phyloP scores from a whole-genome alignment of 2,329 filamentous ascomycete genomes.

The Xylariaceae sp. region DNA sequence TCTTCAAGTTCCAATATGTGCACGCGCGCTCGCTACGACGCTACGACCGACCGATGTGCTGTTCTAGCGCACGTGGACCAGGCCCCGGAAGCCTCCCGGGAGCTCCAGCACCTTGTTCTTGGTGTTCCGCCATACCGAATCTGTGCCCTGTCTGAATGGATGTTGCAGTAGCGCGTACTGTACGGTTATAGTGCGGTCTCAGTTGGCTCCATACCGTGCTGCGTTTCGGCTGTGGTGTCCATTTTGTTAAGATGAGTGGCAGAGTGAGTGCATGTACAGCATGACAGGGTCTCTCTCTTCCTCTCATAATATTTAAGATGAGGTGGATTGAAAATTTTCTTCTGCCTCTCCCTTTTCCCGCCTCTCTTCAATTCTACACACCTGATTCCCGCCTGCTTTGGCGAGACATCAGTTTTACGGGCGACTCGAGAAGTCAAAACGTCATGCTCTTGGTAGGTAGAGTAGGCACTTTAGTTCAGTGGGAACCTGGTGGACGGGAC shows the following conservation, averaged over 20 bases:
- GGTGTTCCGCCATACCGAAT: constrained; percentile 12
- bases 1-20: no score
- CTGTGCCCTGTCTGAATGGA: constrained; percentile 4
- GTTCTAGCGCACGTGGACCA: constrained; percentile 17
- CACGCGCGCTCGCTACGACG: no score
- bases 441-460: no score
- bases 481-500: constrained; percentile 9
- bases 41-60: constrained; percentile 9
- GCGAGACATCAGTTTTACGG: no score
- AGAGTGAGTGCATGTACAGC: background rate
- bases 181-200: constrained; percentile 4
- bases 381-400: no score
- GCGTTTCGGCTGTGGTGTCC: no score
- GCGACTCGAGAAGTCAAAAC: no score
- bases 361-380: background rate
- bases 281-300: no score
- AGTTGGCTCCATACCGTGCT: constrained; percentile 8
- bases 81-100: constrained; percentile 18
- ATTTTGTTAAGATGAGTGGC: background rate
- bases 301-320: background rate
- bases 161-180: constrained; percentile 4
- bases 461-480: constrained; percentile 6
- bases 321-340: background rate
- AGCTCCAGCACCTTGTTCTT: constrained; percentile 15
- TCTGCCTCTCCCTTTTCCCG: background rate